phyloP scores from a whole-genome alignment of 2,329 filamentous ascomycete genomes.

The Colletotrichum magnum region DNA sequence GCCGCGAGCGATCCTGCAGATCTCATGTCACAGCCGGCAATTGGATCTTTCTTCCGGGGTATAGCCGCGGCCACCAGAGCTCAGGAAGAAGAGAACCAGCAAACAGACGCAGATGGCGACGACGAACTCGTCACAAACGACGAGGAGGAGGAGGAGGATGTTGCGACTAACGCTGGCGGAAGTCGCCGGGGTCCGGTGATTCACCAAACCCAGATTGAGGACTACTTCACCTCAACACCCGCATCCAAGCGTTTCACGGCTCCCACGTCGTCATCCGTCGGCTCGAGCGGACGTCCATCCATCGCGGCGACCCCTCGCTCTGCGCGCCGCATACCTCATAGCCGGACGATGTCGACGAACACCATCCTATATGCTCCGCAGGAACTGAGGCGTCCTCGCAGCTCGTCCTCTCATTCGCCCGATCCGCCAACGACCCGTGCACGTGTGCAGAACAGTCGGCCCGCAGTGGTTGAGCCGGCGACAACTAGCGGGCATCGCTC shows the following conservation, averaged over 20 bases:
- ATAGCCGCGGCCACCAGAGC: slow-evolving; percentile 35
- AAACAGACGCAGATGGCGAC: slow-evolving; percentile 89
- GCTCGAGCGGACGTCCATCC: slow-evolving; percentile 43
- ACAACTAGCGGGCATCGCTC: slow-evolving; percentile 58
- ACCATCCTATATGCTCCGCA: slow-evolving; percentile 88
- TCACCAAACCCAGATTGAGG: slow-evolving; percentile 53
- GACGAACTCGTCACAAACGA: slow-evolving; percentile 90
- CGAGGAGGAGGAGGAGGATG: slow-evolving; percentile 74
- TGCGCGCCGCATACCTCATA: slow-evolving; percentile 67
- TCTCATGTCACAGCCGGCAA: slow-evolving; percentile 59
- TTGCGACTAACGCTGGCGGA: slow-evolving; percentile 58
- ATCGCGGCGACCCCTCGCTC: slow-evolving; percentile 51
- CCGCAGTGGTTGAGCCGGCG: slow-evolving; percentile 53
- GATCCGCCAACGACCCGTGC: slow-evolving; percentile 47
- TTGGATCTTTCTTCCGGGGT: slow-evolving; percentile 37
- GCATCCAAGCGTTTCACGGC: slow-evolving; percentile 56
- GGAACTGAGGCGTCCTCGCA: slow-evolving; percentile 53
- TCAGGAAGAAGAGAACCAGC: slow-evolving; percentile 63
- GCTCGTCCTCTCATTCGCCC: slow-evolving; percentile 61
- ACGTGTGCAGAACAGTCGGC: slow-evolving; percentile 43
- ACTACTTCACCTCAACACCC: slow-evolving; percentile 69
- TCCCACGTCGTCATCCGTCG: slow-evolving; percentile 48
- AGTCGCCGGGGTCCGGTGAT: slow-evolving; percentile 45
- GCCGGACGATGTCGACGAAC: slow-evolving; percentile 82
- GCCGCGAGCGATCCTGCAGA: slow-evolving; percentile 76